A percentile compares a stretch with the other conserved stretches of the same genome.
Conservation (phyloP, 345 rosid species). For the Luvunga scandens region DNA sequence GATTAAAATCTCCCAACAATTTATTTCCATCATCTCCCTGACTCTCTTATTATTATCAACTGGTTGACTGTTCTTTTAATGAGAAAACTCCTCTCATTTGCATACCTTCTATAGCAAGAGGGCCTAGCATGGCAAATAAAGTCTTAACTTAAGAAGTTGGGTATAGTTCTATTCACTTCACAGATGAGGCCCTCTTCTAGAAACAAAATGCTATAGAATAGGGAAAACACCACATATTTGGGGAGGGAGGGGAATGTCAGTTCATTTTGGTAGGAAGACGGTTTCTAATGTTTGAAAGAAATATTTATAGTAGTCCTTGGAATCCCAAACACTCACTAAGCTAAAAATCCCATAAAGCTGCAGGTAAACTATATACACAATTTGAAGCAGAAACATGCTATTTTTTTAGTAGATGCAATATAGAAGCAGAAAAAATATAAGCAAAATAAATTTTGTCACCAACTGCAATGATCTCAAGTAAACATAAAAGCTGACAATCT, state of each 20-base stretch:
- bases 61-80: neutral
- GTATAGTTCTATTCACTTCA: neutral
- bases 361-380: neutral
- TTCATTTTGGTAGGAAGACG: neutral
- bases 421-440: neutral
- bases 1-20: neutral
- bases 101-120: neutral
- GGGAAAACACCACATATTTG: neutral
- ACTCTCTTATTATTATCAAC: neutral
- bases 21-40: neutral
- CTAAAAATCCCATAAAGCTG: neutral
- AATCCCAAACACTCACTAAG: neutral
- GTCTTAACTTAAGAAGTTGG: neutral
- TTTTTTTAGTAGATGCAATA: neutral
- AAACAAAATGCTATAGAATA: neutral
- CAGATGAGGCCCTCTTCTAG: neutral
- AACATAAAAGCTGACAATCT: constrained; percentile 11
- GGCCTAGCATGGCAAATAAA: neutral
- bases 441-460: neutral
- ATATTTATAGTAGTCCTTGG: neutral
- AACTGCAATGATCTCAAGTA: neutral
- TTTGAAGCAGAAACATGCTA: neutral
- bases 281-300: too few species aligned
- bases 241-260: neutral
- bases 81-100: neutral